These are phyloP conservation scores for Pythium volutum DNA, from an alignment of 352 stramenopile genomes.

Conservation along the genomic window DNA sequence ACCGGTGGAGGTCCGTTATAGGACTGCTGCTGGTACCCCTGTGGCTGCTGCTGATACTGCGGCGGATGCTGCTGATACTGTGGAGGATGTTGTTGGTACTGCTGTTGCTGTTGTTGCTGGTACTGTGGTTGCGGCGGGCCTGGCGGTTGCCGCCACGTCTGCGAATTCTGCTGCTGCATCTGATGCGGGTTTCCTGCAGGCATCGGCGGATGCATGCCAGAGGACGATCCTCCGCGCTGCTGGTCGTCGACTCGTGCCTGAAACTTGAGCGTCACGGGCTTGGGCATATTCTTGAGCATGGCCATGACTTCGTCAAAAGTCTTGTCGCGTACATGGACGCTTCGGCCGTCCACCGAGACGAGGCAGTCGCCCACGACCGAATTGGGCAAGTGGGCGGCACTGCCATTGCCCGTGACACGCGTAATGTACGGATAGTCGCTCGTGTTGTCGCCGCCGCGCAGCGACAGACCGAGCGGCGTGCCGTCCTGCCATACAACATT, in stretches of 20 bases:
- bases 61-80: slow-evolving; percentile 9
- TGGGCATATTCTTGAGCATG: slow-evolving; percentile 86
- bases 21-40: slow-evolving; percentile 17
- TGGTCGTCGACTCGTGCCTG: slow-evolving; percentile 42
- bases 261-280: slow-evolving; percentile 84
- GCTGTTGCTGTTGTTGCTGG: slow-evolving; percentile 25
- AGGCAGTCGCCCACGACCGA: slow-evolving; percentile 74
- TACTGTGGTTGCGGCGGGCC: slow-evolving; percentile 25
- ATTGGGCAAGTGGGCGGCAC: slow-evolving; percentile 71
- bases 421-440: slow-evolving; percentile 88
- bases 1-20: neutral
- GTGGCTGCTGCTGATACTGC: slow-evolving; percentile 19
- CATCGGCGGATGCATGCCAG: slow-evolving; percentile 9
- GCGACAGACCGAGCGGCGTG: slow-evolving; percentile 67
- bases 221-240: slow-evolving; percentile 10
- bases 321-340: slow-evolving; percentile 76
- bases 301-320: slow-evolving; percentile 87
- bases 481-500: slow-evolving; percentile 82
- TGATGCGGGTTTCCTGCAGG: slow-evolving; percentile 7
- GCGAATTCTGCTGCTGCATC: slow-evolving; percentile 42
- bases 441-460: slow-evolving; percentile 63
- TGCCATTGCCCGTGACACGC: slow-evolving; percentile 78
- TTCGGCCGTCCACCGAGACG: slow-evolving; percentile 78
- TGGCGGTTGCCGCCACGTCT: slow-evolving; percentile 53
- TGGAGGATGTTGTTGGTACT: slow-evolving; percentile 14